Conservation (phyloP, 1,284 basidiomycete genomes). For the Phellopilus nigrolimitatus region DNA sequence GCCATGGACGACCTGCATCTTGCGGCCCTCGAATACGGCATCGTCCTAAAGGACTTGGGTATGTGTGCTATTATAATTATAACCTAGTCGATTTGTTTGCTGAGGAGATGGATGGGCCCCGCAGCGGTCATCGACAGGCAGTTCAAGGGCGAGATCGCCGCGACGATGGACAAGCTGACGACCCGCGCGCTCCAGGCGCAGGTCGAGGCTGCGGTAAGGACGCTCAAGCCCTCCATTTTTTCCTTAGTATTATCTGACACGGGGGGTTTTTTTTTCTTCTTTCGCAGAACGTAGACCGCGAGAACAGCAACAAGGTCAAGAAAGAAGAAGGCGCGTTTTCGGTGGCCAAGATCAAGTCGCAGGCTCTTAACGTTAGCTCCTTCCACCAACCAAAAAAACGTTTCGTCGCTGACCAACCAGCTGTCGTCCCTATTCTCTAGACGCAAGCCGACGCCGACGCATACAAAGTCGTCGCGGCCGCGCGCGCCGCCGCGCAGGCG, state of each 20-base stretch:
- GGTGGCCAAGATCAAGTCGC: conserved; percentile 70
- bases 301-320: conserved; percentile 81
- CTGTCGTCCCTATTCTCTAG: conserved; percentile 27
- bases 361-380: conserved; percentile 49
- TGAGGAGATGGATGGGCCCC: conserved; percentile 2
- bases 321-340: conserved; percentile 73
- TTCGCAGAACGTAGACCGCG: conserved; percentile 70
- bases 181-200: conserved; percentile 77
- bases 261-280: too few relatives aligned
- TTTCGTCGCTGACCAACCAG: neutral
- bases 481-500: conserved; percentile 68
- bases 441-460: conserved; percentile 71
- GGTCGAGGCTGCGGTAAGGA: conserved; percentile 71
- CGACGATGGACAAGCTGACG: conserved; percentile 79
- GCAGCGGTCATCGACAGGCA: conserved; percentile 76
- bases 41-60: conserved; percentile 73
- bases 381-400: neutral
- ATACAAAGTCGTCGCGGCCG: conserved; percentile 64
- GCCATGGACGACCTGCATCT: conserved; percentile 80
- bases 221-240: neutral
- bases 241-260: neutral
- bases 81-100: neutral
- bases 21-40: conserved; percentile 76
- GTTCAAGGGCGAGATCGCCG: conserved; percentile 77
- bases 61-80: conserved; percentile 21